These are phyloP conservation scores for Coemansia sp. DNA, from an alignment of 192 early-diverging fungal species.

Conservation along the genomic window DNA sequence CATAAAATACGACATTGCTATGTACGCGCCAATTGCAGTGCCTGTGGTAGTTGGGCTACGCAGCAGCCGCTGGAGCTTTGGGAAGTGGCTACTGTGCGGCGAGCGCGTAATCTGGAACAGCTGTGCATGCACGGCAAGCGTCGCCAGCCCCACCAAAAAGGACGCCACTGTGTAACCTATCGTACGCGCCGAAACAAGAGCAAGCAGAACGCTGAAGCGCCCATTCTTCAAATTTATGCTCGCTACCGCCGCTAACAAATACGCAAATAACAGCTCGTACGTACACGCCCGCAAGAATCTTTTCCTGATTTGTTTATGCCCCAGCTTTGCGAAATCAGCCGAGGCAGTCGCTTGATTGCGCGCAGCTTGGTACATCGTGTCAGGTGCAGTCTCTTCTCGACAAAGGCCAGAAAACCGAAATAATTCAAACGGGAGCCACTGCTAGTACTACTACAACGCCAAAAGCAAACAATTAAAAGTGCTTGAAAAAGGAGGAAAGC, in stretches of 20 bases:
- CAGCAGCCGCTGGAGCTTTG: slow-evolving; percentile 45
- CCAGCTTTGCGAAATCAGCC: slow-evolving; percentile 47
- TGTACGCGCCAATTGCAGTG: slow-evolving; percentile 11
- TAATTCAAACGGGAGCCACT: not conserved
- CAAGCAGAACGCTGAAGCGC: slow-evolving; percentile 14
- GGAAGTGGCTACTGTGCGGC: slow-evolving; percentile 41
- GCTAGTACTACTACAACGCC: not conserved
- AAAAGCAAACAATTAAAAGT: not conserved
- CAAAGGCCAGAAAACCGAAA: not conserved
- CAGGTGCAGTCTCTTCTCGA: slow-evolving; percentile 3
- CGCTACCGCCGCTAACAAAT: slow-evolving; percentile 28
- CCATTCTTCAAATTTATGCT: slow-evolving; percentile 31
- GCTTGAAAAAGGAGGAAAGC: not conserved
- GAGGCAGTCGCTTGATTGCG: slow-evolving; percentile 39
- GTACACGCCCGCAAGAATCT: slow-evolving; percentile 46
- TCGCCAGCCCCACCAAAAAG: slow-evolving; percentile 25
- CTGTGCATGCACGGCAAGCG: slow-evolving; percentile 24
- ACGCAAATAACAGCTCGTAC: slow-evolving; percentile 43
- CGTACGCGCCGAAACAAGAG: slow-evolving; percentile 33
- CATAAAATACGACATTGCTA: slow-evolving; percentile 22
- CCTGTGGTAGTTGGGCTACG: slow-evolving; percentile 26
- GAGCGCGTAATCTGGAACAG: slow-evolving; percentile 39
- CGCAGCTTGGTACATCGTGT: slow-evolving; percentile 31
- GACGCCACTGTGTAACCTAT: slow-evolving; percentile 30
- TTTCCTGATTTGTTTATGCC: slow-evolving; percentile 27